These are phyloP conservation scores for Pochonia chlamydosporia DNA, from an alignment of 2,329 filamentous ascomycete species.

Conservation along the genomic window DNA sequence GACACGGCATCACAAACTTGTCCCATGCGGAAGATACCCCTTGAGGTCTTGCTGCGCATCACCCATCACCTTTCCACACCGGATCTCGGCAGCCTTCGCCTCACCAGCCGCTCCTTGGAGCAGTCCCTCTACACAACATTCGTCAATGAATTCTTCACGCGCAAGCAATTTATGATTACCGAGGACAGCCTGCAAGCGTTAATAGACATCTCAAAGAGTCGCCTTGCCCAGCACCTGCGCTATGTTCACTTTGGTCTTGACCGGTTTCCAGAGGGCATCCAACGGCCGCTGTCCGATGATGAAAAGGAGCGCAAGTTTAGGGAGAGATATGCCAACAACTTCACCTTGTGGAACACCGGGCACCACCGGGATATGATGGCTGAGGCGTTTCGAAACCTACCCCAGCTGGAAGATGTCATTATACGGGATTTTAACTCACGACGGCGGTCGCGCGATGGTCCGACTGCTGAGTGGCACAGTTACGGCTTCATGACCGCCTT, in stretches of 20 bases:
- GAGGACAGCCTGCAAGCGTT: slow-evolving; percentile 50
- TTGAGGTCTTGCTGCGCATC: slow-evolving; percentile 54
- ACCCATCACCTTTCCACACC: slow-evolving; percentile 45
- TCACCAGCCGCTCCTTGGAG: slow-evolving; percentile 50
- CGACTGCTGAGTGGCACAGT: slow-evolving; percentile 40
- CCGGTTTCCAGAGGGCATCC: slow-evolving; percentile 13
- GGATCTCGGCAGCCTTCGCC: slow-evolving; percentile 50
- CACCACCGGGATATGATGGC: slow-evolving; percentile 47
- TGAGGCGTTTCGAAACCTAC: slow-evolving; percentile 49
- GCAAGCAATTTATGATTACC: slow-evolving; percentile 60
- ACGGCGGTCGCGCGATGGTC: slow-evolving; percentile 43
- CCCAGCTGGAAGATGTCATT: slow-evolving; percentile 49
- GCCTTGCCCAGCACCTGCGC: slow-evolving; percentile 31
- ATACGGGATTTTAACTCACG: slow-evolving; percentile 52
- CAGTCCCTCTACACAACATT: slow-evolving; percentile 49
- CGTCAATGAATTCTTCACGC: slow-evolving; percentile 56
- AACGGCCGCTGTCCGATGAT: slow-evolving; percentile 7
- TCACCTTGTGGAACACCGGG: slow-evolving; percentile 35
- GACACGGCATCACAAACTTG: background rate
- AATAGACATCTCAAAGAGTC: slow-evolving; percentile 44
- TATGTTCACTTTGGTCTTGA: slow-evolving; percentile 28
- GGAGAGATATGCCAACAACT: slow-evolving; percentile 16
- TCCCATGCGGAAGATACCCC: slow-evolving; percentile 37
- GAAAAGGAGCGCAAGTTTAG: slow-evolving; percentile 12
- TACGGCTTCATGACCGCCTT: slow-evolving; percentile 42